phyloP scores from a whole-genome alignment of 192 early-diverging fungal species.

The Linnemannia zychae region DNA sequence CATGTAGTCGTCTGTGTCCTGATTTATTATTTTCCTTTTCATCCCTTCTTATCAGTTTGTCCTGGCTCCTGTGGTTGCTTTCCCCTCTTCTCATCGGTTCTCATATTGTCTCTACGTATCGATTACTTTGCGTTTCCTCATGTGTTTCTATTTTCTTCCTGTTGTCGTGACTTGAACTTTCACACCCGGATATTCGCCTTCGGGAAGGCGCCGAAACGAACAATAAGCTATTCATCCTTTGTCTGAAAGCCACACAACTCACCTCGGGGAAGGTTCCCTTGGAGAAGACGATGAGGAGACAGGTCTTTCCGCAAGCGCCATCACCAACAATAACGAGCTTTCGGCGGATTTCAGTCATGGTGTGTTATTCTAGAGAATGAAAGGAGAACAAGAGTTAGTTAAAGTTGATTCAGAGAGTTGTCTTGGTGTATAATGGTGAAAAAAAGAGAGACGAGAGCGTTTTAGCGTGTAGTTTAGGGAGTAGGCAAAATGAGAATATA shows the following conservation, averaged over 20 bases:
- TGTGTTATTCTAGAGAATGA: background rate
- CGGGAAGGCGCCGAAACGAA: too few relatives aligned
- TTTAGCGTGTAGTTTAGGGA: background rate
- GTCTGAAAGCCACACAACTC: constrained; percentile 10
- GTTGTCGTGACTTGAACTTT: too few relatives aligned
- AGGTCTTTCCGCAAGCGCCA: constrained; percentile 93
- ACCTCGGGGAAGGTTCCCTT: constrained; percentile 89
- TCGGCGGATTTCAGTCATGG: constrained; percentile 75
- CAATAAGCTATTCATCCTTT: too few relatives aligned
- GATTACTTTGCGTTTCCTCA: too few relatives aligned
- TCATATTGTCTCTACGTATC: too few relatives aligned
- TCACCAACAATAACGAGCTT: constrained; percentile 95
- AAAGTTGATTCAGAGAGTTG: background rate
- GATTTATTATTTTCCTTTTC: too few relatives aligned
- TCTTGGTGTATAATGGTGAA: background rate
- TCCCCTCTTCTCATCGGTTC: too few relatives aligned
- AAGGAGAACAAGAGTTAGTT: background rate
- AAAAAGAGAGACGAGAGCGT: background rate
- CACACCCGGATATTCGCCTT: too few relatives aligned
- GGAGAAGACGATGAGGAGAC: constrained; percentile 85
- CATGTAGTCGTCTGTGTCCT: too few relatives aligned
- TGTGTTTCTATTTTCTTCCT: too few relatives aligned
- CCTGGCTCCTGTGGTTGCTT: too few relatives aligned
- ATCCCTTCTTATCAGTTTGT: too few relatives aligned
- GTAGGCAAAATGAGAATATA: background rate